These are phyloP conservation scores for Paraphoma sp. DNA, from an alignment of 2,329 filamentous ascomycete genomes.

Conservation along the genomic window DNA sequence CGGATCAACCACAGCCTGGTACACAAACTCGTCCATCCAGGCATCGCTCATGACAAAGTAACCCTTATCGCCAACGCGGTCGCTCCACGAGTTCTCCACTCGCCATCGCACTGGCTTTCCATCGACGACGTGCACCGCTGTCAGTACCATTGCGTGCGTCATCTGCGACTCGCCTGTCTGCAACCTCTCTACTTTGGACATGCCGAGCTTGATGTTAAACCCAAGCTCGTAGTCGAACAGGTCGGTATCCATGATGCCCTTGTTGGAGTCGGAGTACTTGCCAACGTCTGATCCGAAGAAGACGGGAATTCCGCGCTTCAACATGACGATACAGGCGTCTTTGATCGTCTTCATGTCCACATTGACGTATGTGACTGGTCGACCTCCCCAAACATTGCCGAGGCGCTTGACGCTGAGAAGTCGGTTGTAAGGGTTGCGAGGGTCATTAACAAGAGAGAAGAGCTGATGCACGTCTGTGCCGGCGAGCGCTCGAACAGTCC, in stretches of 20 bases:
- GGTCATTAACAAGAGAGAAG: slow-evolving; percentile 86
- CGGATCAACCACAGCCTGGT: slow-evolving; percentile 84
- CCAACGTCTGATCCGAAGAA: slow-evolving; percentile 92
- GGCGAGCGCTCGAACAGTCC: slow-evolving; percentile 63
- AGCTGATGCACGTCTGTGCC: slow-evolving; percentile 69
- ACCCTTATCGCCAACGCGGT: slow-evolving; percentile 72
- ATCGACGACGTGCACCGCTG: slow-evolving; percentile 77
- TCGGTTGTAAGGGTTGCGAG: slow-evolving; percentile 74
- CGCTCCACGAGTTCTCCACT: slow-evolving; percentile 87
- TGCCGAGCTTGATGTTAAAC: slow-evolving; percentile 76
- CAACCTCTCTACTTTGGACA: slow-evolving; percentile 79
- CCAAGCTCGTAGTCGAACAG: slow-evolving; percentile 82
- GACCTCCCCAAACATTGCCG: slow-evolving; percentile 80
- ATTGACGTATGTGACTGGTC: slow-evolving; percentile 81
- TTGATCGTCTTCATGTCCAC: slow-evolving; percentile 78
- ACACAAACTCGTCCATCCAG: slow-evolving; percentile 72
- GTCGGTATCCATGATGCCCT: slow-evolving; percentile 80
- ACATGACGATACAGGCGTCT: slow-evolving; percentile 75
- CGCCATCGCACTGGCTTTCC: slow-evolving; percentile 77
- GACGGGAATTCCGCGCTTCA: slow-evolving; percentile 77
- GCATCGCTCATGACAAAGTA: slow-evolving; percentile 90
- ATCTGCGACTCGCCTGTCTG: slow-evolving; percentile 78
- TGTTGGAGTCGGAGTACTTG: slow-evolving; percentile 72
- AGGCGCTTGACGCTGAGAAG: slow-evolving; percentile 79
- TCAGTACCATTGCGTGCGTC: slow-evolving; percentile 94